These are phyloP conservation scores for Metschnikowia drakensbergensis DNA, from an alignment of 805 yeast species.

Conservation along the genomic window DNA sequence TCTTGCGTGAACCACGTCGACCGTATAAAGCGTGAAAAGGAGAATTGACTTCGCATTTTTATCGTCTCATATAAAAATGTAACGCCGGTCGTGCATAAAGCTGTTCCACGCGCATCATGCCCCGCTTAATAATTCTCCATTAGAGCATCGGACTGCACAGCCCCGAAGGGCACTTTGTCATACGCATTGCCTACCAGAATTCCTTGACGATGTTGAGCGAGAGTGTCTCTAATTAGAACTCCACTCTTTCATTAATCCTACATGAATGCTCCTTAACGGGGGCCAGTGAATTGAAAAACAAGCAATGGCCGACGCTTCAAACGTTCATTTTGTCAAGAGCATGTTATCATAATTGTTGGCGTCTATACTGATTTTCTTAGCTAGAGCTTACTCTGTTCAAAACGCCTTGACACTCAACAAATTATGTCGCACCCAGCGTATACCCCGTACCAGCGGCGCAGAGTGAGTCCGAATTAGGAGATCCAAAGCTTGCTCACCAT, in stretches of 20 bases:
- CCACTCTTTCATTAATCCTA: too few species aligned
- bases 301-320: too few species aligned
- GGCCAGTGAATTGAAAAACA: too few species aligned
- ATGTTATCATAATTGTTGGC: too few species aligned
- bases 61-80: neutral
- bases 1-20: neutral
- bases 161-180: neutral
- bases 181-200: neutral
- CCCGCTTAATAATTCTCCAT: neutral
- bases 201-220: too few species aligned
- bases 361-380: too few species aligned
- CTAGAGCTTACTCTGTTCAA: neutral
- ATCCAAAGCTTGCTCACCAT: neutral
- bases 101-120: neutral
- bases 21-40: neutral
- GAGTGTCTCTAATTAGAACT: too few species aligned
- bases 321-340: too few species aligned
- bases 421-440: neutral
- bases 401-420: neutral
- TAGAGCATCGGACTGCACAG: neutral
- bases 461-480: neutral
- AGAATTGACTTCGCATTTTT: neutral
- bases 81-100: constrained; percentile 2
- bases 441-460: neutral
- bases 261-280: too few species aligned